Base-by-base conservation (phyloP, 345 rosid genomes). In the Stellera chamaejasme region DNA sequence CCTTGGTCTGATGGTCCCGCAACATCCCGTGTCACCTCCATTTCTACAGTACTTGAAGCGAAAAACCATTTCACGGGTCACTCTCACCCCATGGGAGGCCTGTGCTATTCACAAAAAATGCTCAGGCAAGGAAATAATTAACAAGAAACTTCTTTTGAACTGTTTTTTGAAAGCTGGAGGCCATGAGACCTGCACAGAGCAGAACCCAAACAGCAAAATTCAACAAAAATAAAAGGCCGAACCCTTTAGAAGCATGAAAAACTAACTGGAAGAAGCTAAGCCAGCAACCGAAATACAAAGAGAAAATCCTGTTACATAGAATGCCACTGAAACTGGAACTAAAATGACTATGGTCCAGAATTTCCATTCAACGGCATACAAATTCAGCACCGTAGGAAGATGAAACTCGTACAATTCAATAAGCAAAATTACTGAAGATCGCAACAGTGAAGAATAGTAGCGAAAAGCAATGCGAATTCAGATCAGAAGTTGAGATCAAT, bases 1-100 rank as follows among this genome's bases (percentile, higher is more conserved):
- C 85, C 89, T 63, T 75, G 89, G 64, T 76, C 92, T 64, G 78
- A 65, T 59, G 85, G 72, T 69, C 87, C 88, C 8, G 74, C 62
- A 67, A 79, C 90, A 71, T 85, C 87, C 79, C 76, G 75, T 52
- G 78, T 64, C 69, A 90, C 96, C 72, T 80, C 95, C 97, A 94
- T 94, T 60, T 75, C 66, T 76, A 65, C 72, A 61, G 64, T 63
- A 61, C 72, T 72, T 79, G 67, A 83, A 59, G 75, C 69, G 72
- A 60, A 80, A 62, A 78, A 71, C 75, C 90, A 87, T 82, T 81
- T 83, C 87, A 51, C 55, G 70, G 67, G 70, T 36, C 68, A 71
- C 69, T 69, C 85, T 77, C 65, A 78, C 64, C 84, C 89, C 83
- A 82, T 75, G 66, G 70, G 66, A 65, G 70, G 64, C 27, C 56